Conservation (phyloP, 495 filamentous ascomycete species). For the Daldinia concentrica region DNA sequence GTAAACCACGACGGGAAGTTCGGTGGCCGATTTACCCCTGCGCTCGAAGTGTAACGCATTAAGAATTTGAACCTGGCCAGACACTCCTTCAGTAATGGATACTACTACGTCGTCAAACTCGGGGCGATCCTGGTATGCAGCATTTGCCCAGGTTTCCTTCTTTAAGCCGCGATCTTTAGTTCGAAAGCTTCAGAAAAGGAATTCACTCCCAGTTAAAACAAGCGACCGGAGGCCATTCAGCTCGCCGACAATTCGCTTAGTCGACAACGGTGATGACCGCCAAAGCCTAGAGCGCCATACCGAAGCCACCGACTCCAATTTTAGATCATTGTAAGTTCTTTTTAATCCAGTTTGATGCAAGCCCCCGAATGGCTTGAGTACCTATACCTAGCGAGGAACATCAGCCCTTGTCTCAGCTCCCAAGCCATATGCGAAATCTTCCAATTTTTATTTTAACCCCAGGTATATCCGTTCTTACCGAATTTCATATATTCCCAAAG, state of each 20-base stretch:
- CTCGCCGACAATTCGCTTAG: slow-evolving; percentile 4
- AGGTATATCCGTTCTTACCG: slow-evolving; percentile 5
- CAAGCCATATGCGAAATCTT: slow-evolving; percentile 9
- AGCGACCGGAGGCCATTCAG: slow-evolving; percentile 16
- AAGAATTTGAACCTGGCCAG: slow-evolving; percentile 19
- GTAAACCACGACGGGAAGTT: slow-evolving; percentile 24
- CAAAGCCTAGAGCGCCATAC: slow-evolving; percentile 3
- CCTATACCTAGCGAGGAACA: not conserved
- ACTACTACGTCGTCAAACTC: slow-evolving; percentile 29
- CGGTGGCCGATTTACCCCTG: slow-evolving; percentile 20
- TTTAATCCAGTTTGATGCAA: slow-evolving; percentile 19
- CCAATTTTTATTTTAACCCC: not conserved
- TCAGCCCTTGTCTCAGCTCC: slow-evolving; percentile 23
- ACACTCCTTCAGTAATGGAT: slow-evolving; percentile 42
- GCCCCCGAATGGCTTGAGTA: not conserved
- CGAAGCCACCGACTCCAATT: slow-evolving; percentile 33
- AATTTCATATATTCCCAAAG: slow-evolving; percentile 17
- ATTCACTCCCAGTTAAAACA: slow-evolving; percentile 25
- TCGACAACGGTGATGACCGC: not conserved
- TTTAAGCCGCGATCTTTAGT: slow-evolving; percentile 38
- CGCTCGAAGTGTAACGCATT: slow-evolving; percentile 31
- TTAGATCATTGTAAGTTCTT: slow-evolving; percentile 41
- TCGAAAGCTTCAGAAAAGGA: slow-evolving; percentile 43
- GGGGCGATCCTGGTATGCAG: slow-evolving; percentile 23
- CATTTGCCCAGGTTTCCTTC: slow-evolving; percentile 24